Base-by-base conservation (phyloP, 345 rosid genomes). In the Schrenkiella parvula region DNA sequence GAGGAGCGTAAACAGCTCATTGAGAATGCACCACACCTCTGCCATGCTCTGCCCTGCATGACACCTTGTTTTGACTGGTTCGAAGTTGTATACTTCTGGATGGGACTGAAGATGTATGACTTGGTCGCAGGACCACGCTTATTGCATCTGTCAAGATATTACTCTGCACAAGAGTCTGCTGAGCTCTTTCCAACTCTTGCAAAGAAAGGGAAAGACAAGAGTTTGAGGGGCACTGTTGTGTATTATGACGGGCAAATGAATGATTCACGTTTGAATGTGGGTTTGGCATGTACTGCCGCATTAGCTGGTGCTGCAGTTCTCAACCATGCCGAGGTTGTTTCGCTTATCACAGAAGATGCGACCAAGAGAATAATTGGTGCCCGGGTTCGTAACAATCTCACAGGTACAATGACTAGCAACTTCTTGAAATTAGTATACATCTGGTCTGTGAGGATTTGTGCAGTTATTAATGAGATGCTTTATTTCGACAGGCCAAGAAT, bases 211-310 rank as follows among this genome's bases (percentile, higher is more conserved):
- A 82, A 87, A 26, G 84, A 82, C 65, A 84, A 75, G 78, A 89
- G 28, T 72, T 75, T 93, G 78, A 89, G 72, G 84, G 99, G 99
- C 5, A 84, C 97, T 0, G 97, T 95, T 76, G 99, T 95, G 38
- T 95, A 95, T 72, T 95, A 95, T 62, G 99, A 95, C 48, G 99
- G 99, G 13, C 99, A 95, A 77, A 95, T 95, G 99, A 95, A 95
- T 84, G 99, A 95, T 72, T 88, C 99, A 2, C 88, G 97, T 56
- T 51, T 95, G 42, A 95, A 95, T 72, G 92, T 95, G 55, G 91
- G 88, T 66, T 79, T 95, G 76, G 99, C 97, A 12, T 85, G 89
- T 64, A 89, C 93, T 76, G 96, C 99, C 63, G 92, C 97, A 0
- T 59, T 95, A 63, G 93, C 95, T 66, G 99, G 99, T 44, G 92